phyloP scores from a whole-genome alignment of 2,329 filamentous ascomycete species.

The Exophiala calicioides region DNA sequence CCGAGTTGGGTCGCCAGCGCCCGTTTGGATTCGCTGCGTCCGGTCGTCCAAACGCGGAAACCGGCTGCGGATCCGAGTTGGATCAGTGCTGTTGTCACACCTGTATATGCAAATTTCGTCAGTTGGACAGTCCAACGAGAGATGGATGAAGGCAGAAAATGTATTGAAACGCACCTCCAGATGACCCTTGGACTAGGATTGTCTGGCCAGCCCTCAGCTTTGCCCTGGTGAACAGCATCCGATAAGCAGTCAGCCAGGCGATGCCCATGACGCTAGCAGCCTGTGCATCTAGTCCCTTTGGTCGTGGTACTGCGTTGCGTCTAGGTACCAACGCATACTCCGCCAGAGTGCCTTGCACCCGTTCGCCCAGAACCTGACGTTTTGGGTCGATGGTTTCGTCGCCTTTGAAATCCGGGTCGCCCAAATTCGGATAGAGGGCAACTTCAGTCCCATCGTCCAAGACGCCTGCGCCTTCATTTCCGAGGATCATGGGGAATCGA shows the following conservation, averaged over 20 bases:
- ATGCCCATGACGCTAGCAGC: slow-evolving; percentile 22
- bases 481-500: slow-evolving; percentile 22
- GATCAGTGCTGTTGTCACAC: slow-evolving; percentile 22
- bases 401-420: slow-evolving; percentile 22
- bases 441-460: slow-evolving; percentile 22
- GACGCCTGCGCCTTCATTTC: slow-evolving; percentile 23
- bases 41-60: slow-evolving; percentile 21
- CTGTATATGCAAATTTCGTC: slow-evolving; percentile 8
- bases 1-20: slow-evolving; percentile 11
- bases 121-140: too few relatives aligned
- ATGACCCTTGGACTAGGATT: slow-evolving; percentile 23
- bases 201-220: slow-evolving; percentile 19
- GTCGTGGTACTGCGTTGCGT: slow-evolving; percentile 18
- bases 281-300: slow-evolving; percentile 14
- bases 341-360: slow-evolving; percentile 20
- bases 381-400: slow-evolving; percentile 22
- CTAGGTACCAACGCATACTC: slow-evolving; percentile 20
- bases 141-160: not conserved
- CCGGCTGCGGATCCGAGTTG: slow-evolving; percentile 23
- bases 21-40: slow-evolving; percentile 20
- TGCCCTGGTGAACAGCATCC: slow-evolving; percentile 22
- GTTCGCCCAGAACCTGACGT: slow-evolving; percentile 21
- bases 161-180: slow-evolving; percentile 14
- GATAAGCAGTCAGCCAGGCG: slow-evolving; percentile 24
- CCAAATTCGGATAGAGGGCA: slow-evolving; percentile 18